phyloP scores from a whole-genome alignment of 176 grass and related monocot genomes.

The Aegilops speltoides region DNA sequence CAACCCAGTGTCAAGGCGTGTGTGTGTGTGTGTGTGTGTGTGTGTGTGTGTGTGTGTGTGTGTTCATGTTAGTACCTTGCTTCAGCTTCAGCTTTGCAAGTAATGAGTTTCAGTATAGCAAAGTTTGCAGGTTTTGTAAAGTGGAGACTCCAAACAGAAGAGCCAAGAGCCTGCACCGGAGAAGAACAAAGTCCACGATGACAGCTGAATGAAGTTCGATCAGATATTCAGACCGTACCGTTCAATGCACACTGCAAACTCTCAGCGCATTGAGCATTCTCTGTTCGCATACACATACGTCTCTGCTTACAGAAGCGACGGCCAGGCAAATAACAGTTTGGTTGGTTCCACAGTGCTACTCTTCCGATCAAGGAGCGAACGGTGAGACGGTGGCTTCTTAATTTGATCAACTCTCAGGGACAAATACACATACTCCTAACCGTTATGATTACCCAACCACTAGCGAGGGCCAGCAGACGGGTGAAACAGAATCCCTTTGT shows the following conservation, averaged over 20 bases:
- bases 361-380: no score
- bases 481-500: conserved; percentile 29
- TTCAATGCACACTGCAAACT: not conserved
- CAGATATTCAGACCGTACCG: not conserved
- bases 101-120: not conserved
- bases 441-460: not conserved
- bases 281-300: not conserved
- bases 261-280: not conserved
- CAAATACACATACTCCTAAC: not conserved
- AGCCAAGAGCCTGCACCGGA: not conserved
- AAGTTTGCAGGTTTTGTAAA: not conserved
- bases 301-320: conserved; percentile 32
- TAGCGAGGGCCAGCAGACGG: not conserved
- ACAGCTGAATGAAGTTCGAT: not conserved
- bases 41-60: no score
- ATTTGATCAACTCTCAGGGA: not conserved
- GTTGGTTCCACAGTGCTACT: no score
- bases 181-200: not conserved
- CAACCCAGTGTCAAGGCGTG: no score
- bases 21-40: no score
- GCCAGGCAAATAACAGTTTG: not conserved
- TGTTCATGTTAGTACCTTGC: not conserved
- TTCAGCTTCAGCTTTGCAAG: conserved; percentile 19
- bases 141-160: not conserved
- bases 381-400: no score